A percentile compares a stretch with the other conserved stretches of the same genome.
Conservation (phyloP, 164 flowering plant species). For the Nymphaea thermarum region DNA sequence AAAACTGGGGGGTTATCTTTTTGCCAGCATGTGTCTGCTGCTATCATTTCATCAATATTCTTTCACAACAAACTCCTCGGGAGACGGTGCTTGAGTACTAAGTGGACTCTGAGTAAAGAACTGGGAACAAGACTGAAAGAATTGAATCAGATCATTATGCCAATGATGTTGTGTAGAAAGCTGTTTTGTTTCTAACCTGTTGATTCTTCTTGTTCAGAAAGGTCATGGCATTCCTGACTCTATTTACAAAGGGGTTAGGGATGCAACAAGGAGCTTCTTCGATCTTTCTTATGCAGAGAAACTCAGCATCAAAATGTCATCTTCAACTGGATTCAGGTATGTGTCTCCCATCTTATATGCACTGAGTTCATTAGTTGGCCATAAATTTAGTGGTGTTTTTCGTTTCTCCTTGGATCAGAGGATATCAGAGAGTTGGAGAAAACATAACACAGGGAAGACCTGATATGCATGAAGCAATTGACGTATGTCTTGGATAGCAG, state of each 20-base stretch:
- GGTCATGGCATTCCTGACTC: conserved; percentile 84
- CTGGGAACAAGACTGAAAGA: no score
- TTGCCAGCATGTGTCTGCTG: no score
- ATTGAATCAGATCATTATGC: no score
- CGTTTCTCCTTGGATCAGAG: conserved; percentile 33
- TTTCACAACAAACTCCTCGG: no score
- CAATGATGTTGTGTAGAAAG: no score
- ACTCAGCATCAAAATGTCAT: conserved; percentile 68
- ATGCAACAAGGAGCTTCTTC: conserved; percentile 46
- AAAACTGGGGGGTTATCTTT: no score
- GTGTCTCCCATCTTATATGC: neutral
- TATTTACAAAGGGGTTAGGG: conserved; percentile 51
- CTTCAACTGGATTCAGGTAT: conserved; percentile 72
- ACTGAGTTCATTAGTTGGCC: no score
- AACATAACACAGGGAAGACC: conserved; percentile 78
- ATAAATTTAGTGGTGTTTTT: no score
- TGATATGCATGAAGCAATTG: conserved; percentile 97
- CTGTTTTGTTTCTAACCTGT: no score
- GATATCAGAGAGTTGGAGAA: conserved; percentile 84
- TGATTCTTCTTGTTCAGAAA: conserved; percentile 30
- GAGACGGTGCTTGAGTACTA: no score
- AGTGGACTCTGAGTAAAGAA: no score
- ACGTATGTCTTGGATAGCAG: conserved; percentile 31
- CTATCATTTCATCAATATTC: no score
- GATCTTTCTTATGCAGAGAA: conserved; percentile 67